Conservation (phyloP, 495 filamentous ascomycete genomes). For the Usnea hakonensis region DNA sequence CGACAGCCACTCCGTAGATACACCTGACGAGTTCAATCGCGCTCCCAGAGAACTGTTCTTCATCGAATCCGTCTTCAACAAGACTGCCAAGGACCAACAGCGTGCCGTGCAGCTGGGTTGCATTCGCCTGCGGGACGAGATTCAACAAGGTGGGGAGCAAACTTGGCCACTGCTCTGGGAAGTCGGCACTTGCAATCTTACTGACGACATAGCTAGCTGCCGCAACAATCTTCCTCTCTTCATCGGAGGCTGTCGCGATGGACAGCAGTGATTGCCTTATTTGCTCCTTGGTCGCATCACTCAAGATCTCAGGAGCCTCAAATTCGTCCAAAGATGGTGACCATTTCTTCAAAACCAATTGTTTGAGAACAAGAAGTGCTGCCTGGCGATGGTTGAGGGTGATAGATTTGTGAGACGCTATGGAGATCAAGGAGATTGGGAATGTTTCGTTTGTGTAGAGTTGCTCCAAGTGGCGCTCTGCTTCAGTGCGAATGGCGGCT, state of each 20-base stretch:
- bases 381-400: constrained; percentile 70
- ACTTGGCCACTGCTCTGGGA: constrained; percentile 85
- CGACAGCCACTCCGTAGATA: constrained; percentile 73
- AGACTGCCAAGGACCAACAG: constrained; percentile 81
- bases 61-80: constrained; percentile 85
- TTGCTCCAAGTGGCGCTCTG: constrained; percentile 66
- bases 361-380: constrained; percentile 70
- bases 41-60: constrained; percentile 86
- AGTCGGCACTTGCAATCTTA: constrained; percentile 91
- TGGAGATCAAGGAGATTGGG: constrained; percentile 66
- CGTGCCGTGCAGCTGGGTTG: constrained; percentile 77
- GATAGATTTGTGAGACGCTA: constrained; percentile 65
- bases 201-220: constrained; percentile 86
- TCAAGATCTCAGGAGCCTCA: constrained; percentile 43
- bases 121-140: constrained; percentile 61
- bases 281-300: constrained; percentile 62
- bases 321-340: constrained; percentile 58
- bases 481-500: constrained; percentile 64
- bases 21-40: constrained; percentile 75
- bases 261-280: constrained; percentile 63
- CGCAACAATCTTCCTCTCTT: constrained; percentile 76
- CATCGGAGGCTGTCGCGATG: constrained; percentile 64
- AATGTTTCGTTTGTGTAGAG: constrained; percentile 61
- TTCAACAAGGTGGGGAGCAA: constrained; percentile 74
- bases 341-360: constrained; percentile 77